Evolutionary conservation across 108 stramenopile species (phyloP), one percentile per base, ranked within the genome.

Genomic region (Chaetoceros muelleri): DNA sequence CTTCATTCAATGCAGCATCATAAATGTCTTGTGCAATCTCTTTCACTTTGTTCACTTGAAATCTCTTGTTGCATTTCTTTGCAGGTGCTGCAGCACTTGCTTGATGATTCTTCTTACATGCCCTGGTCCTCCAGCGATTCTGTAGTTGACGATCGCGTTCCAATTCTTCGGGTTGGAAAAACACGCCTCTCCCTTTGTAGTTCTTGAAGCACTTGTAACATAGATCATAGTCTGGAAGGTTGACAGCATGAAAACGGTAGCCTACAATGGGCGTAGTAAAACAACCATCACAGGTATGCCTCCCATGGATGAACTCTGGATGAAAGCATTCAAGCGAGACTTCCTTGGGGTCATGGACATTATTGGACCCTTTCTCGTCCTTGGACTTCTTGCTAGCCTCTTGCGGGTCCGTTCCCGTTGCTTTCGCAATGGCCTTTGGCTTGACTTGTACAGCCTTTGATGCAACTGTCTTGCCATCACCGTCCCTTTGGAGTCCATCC

Each of bases 251-350:
- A 49, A 72, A 86, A n/a, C 90, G 79, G 24, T 70, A 70, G 16
- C 90, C 90, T 61, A 92, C 60, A 50, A 92, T 88, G 24, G 90
- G 90, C 28, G 78, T 82, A 17, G 61, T 67, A 22, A 81, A 65
- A 56, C 90, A 92, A 13, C 78, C 78, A 63, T 92, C 90, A 64
- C 90, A 92, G 1, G 90, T 92, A 56, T 92, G 90, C 25, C 86
- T 70, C 3, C 83, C 90, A 58, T 91, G 90, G 52, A 91, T 82
- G 66, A 86, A 82, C 13, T 63, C 71, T 53, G 45, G 64, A 25
- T 73, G 45, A 30, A 18, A 46, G 29, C 21, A 19, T 40, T 60
- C 64, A n/a, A 46, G 53, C 2, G 23, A 23, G n/a, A n/a, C n/a
- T n/a, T n/a, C n/a, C n/a, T 16, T 19, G 20, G 46, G 44, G 45